phyloP scores from a whole-genome alignment of 768 basidiomycete genomes.

The Trametes coccinea region DNA sequence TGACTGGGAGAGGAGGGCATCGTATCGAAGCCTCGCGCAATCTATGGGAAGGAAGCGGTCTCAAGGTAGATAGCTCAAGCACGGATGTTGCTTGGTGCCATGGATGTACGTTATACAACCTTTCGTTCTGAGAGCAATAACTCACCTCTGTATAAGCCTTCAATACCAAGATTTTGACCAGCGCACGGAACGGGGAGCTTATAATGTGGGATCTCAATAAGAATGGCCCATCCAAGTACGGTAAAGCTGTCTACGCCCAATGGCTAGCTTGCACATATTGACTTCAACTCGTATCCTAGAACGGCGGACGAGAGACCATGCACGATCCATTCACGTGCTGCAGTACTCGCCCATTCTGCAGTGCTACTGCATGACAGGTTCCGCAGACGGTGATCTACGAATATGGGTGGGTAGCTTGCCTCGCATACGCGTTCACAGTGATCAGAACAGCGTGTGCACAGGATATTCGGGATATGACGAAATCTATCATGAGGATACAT shows the following conservation, averaged over 20 bases:
- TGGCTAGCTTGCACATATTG: background rate
- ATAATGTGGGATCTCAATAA: conserved; percentile 83
- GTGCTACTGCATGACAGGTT: conserved; percentile 76
- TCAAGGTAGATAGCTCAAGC: conserved; percentile 76
- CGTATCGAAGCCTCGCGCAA: conserved; percentile 74
- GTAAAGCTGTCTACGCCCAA: conserved; percentile 37
- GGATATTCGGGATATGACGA: conserved; percentile 74
- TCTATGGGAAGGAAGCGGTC: conserved; percentile 73
- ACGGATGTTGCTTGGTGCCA: conserved; percentile 83
- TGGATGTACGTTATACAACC: conserved; percentile 36
- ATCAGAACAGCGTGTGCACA: background rate
- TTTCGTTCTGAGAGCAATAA: background rate
- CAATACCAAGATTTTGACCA: conserved; percentile 76
- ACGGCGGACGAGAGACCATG: conserved; percentile 68
- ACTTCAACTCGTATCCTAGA: background rate
- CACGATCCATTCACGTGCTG: conserved; percentile 69
- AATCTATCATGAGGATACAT: conserved; percentile 68
- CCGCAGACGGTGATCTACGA: conserved; percentile 77
- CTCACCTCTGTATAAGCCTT: conserved; percentile 47
- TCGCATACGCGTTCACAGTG: background rate
- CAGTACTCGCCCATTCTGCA: conserved; percentile 67
- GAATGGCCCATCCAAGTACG: conserved; percentile 65
- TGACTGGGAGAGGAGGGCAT: conserved; percentile 59
- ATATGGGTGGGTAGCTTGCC: conserved; percentile 60
- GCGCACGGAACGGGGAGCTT: conserved; percentile 78